Evolutionary conservation across 208 protist species (phyloP).

Genomic region (Strigomonas oncopelti): DNA sequence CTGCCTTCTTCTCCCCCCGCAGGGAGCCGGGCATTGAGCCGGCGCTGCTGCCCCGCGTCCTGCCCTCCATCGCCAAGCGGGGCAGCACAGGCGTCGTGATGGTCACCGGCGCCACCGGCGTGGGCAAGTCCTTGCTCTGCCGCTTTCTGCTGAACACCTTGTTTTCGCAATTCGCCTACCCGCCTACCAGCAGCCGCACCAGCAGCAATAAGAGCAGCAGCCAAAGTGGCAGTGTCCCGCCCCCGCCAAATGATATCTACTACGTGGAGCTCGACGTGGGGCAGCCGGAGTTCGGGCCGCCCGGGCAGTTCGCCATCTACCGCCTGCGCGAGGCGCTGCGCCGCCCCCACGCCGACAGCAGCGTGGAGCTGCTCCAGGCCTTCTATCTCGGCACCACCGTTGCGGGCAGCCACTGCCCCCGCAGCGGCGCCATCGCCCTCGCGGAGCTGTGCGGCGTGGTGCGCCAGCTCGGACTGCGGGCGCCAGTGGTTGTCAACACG

Average conservation of each 20-base stretch:
- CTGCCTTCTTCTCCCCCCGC: constrained; percentile 46
- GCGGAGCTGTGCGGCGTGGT: constrained; percentile 24
- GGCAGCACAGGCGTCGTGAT: constrained; percentile 25
- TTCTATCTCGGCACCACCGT: constrained; percentile 44
- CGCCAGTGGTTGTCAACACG: constrained; percentile 86
- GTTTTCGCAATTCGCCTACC: constrained; percentile 47
- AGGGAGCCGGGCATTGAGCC: constrained; percentile 31
- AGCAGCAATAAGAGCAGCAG: constrained; percentile 6
- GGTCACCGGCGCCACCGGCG: constrained; percentile 69
- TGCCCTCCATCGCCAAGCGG: constrained; percentile 36
- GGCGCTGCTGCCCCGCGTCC: constrained; percentile 47
- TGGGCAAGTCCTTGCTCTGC: constrained; percentile 84
- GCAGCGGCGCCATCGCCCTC: constrained; percentile 28
- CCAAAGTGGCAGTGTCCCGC: no score
- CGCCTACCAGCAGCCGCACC: constrained; percentile 24
- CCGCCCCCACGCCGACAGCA: constrained; percentile 27
- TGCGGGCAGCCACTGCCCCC: constrained; percentile 25
- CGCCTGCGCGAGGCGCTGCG: constrained; percentile 54
- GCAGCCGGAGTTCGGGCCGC: constrained; percentile 84
- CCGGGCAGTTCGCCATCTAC: constrained; percentile 64
- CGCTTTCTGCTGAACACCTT: constrained; percentile 73
- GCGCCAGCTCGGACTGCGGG: constrained; percentile 18
- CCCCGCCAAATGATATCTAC: constrained; percentile 20
- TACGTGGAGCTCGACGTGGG: constrained; percentile 86
- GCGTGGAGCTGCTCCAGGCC: constrained; percentile 26